These are phyloP conservation scores for Avena insularis DNA, from an alignment of 176 grass and related monocot genomes.

Conservation along the genomic window DNA sequence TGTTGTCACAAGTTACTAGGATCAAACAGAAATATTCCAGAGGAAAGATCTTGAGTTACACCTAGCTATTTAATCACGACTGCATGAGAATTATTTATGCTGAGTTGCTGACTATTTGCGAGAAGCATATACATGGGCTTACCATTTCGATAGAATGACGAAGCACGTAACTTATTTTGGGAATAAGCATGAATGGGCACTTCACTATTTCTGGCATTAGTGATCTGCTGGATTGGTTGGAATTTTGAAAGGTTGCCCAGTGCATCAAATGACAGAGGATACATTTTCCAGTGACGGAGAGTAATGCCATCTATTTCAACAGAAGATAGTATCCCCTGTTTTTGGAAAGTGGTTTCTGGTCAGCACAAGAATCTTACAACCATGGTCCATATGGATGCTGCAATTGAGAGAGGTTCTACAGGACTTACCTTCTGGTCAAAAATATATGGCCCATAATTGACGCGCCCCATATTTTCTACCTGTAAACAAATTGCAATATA, in stretches of 20 bases:
- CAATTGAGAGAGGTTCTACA: background rate
- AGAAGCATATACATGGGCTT: slow-evolving; percentile 9
- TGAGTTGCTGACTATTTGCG: background rate
- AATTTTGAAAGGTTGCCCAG: slow-evolving; percentile 54
- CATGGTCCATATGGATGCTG: background rate
- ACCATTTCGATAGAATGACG: slow-evolving; percentile 46
- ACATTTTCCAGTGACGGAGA: slow-evolving; percentile 77
- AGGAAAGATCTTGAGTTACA: background rate
- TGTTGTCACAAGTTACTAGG: background rate
- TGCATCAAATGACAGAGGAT: slow-evolving; percentile 63
- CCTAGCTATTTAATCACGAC: background rate
- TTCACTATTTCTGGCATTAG: slow-evolving; percentile 48
- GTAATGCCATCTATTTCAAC: slow-evolving; percentile 64
- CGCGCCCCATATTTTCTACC: slow-evolving; percentile 81
- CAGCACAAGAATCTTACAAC: slow-evolving; percentile 25
- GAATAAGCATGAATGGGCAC: slow-evolving; percentile 26
- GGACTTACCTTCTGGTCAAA: slow-evolving; percentile 82
- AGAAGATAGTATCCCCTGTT: slow-evolving; percentile 91
- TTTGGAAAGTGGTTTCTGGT: slow-evolving; percentile 12
- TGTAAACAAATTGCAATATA: slow-evolving; percentile 43
- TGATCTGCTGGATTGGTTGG: slow-evolving; percentile 53
- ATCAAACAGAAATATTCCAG: background rate
- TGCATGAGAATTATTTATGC: slow-evolving; percentile 22
- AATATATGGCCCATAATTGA: slow-evolving; percentile 83
- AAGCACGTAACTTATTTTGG: slow-evolving; percentile 39